phyloP scores from a whole-genome alignment of 257 asterid genomes.

The Striga asiatica region DNA sequence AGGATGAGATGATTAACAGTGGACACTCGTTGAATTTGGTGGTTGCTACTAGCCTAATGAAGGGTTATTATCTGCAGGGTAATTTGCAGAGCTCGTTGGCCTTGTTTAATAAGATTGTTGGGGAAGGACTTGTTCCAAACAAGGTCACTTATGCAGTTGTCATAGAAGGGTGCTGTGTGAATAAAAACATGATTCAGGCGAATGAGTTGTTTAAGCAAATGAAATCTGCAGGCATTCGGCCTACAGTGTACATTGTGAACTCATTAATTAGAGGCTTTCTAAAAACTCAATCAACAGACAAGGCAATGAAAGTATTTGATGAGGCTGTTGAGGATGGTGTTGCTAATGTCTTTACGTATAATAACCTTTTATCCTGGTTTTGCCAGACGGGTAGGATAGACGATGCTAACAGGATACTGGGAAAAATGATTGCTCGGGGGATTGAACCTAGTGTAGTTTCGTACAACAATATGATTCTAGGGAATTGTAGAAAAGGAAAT shows the following conservation, averaged over 20 bases:
- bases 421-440: conserved; percentile 44
- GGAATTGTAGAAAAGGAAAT: conserved; percentile 52
- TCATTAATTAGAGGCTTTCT: conserved; percentile 58
- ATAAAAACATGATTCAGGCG: conserved; percentile 49
- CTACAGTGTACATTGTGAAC: conserved; percentile 41
- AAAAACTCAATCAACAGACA: conserved; percentile 26
- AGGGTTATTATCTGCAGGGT: conserved; percentile 61
- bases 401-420: conserved; percentile 46
- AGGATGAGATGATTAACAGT: conserved; percentile 58
- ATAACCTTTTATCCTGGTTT: conserved; percentile 45
- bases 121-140: conserved; percentile 51
- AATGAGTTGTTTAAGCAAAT: conserved; percentile 37
- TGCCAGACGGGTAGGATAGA: conserved; percentile 39
- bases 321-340: conserved; percentile 45
- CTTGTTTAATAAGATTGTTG: conserved; percentile 38
- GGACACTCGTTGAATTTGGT: conserved; percentile 56
- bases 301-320: conserved; percentile 42
- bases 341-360: conserved; percentile 60
- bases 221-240: conserved; percentile 52
- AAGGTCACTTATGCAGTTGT: conserved; percentile 75
- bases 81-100: conserved; percentile 47
- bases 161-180: conserved; percentile 63
- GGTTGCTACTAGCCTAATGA: conserved; percentile 77
- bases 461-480: conserved; percentile 55
- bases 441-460: conserved; percentile 44